These are phyloP conservation scores for Jackrogersella multiformis DNA, from an alignment of 495 filamentous ascomycete species.

Conservation along the genomic window DNA sequence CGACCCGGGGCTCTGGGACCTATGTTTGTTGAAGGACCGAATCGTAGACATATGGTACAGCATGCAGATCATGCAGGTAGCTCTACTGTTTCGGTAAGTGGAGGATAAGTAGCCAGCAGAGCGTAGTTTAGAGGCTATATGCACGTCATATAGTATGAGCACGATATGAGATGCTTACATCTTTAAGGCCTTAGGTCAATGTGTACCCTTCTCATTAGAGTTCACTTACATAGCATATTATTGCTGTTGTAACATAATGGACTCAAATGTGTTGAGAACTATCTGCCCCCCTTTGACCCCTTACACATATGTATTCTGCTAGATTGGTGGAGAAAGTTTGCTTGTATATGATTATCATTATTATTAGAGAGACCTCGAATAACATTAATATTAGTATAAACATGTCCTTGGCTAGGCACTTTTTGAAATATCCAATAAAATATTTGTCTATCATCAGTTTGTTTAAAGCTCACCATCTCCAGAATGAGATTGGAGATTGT, in stretches of 20 bases:
- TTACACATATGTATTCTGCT: neutral
- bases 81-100: neutral
- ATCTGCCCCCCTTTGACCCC: neutral
- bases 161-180: no score
- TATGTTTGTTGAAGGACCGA: neutral
- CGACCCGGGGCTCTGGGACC: slow-evolving; percentile 1
- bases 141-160: neutral
- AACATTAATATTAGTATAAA: no score
- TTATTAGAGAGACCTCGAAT: no score
- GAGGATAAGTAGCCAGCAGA: slow-evolving; percentile 1
- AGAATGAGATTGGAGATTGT: no score
- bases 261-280: neutral
- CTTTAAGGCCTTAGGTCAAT: no score
- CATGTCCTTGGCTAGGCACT: no score
- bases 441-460: no score
- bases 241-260: neutral
- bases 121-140: neutral
- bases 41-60: neutral
- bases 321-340: neutral
- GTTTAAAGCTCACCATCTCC: no score
- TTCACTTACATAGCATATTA: neutral
- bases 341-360: neutral
- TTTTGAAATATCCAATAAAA: no score
- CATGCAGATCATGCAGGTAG: slow-evolving; percentile 1
- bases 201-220: no score